These are phyloP conservation scores for Coemansia sp. DNA, from an alignment of 192 early-diverging fungal species.

Conservation along the genomic window DNA sequence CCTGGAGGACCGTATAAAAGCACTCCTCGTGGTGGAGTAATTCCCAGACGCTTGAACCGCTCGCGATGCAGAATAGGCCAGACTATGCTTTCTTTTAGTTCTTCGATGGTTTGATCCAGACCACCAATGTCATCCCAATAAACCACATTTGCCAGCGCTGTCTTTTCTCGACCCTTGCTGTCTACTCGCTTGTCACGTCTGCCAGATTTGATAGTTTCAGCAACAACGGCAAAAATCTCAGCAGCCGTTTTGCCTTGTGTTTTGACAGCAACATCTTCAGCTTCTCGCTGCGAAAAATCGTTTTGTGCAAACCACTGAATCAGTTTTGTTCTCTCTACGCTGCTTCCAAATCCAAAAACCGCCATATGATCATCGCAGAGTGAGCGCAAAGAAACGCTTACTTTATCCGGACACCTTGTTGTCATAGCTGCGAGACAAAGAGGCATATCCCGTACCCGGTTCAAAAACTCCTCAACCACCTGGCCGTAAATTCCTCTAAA, in stretches of 20 bases:
- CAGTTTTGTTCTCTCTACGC: conserved; percentile 21
- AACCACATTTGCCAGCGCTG: conserved; percentile 30
- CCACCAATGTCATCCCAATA: conserved; percentile 84
- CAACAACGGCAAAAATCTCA: conserved; percentile 22
- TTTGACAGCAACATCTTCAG: conserved; percentile 10
- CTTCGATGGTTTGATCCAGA: conserved; percentile 64
- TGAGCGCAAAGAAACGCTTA: conserved; percentile 28
- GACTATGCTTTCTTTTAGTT: conserved; percentile 73
- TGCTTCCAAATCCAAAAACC: conserved; percentile 21
- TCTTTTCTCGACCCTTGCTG: not conserved
- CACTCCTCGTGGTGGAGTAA: conserved; percentile 75
- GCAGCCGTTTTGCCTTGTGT: conserved; percentile 28
- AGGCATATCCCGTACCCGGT: conserved; percentile 3
- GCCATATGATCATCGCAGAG: conserved; percentile 45
- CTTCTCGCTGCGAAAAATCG: not conserved
- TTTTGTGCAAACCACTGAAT: conserved; percentile 26
- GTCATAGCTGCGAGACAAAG: conserved; percentile 45
- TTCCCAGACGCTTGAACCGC: conserved; percentile 67
- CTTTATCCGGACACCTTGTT: conserved; percentile 40
- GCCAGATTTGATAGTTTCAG: not conserved
- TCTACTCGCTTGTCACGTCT: not conserved
- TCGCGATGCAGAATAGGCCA: conserved; percentile 72
- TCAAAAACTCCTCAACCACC: conserved; percentile 28
- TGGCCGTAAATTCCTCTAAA: conserved; percentile 31
- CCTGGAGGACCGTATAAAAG: conserved; percentile 87